Conservation (phyloP, 75 land plant species). For the Pseudotsuga menziesii region DNA sequence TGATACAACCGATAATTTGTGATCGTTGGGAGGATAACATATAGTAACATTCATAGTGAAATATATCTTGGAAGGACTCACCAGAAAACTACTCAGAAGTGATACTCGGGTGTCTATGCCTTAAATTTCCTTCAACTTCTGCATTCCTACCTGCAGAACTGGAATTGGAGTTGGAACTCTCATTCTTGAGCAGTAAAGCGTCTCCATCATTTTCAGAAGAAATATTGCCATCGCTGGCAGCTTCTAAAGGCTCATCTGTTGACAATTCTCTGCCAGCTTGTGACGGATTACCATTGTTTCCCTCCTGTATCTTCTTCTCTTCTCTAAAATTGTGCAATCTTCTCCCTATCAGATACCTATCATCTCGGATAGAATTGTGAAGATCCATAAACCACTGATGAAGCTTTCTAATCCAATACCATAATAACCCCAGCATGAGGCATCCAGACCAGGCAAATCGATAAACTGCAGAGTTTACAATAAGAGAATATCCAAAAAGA, state of each 20-base stretch:
- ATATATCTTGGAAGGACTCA: background rate
- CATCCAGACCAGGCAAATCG: conserved; percentile 95
- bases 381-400: conserved; percentile 86
- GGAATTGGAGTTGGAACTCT: background rate
- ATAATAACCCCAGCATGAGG: conserved; percentile 58
- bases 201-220: background rate
- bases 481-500: conserved; percentile 69
- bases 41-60: background rate
- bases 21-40: background rate
- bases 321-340: conserved; percentile 89
- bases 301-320: conserved; percentile 1
- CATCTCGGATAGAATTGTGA: conserved; percentile 91
- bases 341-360: conserved; percentile 83
- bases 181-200: too few species aligned
- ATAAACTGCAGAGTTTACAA: conserved; percentile 90
- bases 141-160: background rate
- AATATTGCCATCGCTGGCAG: background rate
- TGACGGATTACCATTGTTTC: background rate
- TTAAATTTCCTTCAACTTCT: background rate
- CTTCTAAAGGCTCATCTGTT: background rate
- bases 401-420: conserved; percentile 70
- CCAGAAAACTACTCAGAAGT: background rate
- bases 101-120: background rate
- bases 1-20: background rate
- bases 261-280: conserved; percentile 4